Base-by-base conservation (phyloP, 2,329 filamentous ascomycete species). In the Thielaviopsis euricoi region DNA sequence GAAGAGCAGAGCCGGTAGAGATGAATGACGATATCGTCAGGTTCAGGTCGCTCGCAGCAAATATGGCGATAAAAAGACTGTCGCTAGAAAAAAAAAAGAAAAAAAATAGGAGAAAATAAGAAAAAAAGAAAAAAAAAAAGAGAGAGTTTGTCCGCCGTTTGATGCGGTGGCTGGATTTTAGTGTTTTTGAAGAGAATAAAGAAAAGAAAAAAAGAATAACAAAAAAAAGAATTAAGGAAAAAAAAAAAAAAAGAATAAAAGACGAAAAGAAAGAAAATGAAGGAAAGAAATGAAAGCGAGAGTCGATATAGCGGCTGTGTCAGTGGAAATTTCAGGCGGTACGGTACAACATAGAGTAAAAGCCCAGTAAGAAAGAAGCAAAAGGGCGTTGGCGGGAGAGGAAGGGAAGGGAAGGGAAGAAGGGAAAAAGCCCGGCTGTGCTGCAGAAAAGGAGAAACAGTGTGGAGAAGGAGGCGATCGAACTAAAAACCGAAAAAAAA, bases 41-140 rank as follows among this genome's bases (percentile, higher is more conserved):
- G 43, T 48, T 48, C 43, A n/a, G 19, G n/a, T 48, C n/a, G 43
- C 43, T 48, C n/a, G 19, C 43, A n/a, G 40, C n/a, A n/a, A 46
- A n/a, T 26, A 26, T 26, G 25, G 25, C 9, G 29, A 33, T 48
- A 48, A 48, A 21, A 48, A 9, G n/a, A n/a, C 6, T 17, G 43
- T 48, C 43, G 19, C 43, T 26, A 52, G 23, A 52, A 52, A 29
- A 19, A 26, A 21, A 25, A 10, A 2, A 15, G 29, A n/a, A 60
- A 63, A 52, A 53, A 33, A 57, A 48, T 48, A 29, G 4, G 29
- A 59, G 50, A 61, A 61, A 53, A 19, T 51, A 59, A 55, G 17
- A 52, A 21, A 58, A 37, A 26, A 53, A 43, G 26, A 53, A 37
- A 55, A 15, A 51, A 64, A 48, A 46, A 22, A 25, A 57, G n/a